A percentile compares a stretch with the other conserved stretches of the same genome.
Conservation (phyloP, 2,329 filamentous ascomycete species). For the Alternaria panax region DNA sequence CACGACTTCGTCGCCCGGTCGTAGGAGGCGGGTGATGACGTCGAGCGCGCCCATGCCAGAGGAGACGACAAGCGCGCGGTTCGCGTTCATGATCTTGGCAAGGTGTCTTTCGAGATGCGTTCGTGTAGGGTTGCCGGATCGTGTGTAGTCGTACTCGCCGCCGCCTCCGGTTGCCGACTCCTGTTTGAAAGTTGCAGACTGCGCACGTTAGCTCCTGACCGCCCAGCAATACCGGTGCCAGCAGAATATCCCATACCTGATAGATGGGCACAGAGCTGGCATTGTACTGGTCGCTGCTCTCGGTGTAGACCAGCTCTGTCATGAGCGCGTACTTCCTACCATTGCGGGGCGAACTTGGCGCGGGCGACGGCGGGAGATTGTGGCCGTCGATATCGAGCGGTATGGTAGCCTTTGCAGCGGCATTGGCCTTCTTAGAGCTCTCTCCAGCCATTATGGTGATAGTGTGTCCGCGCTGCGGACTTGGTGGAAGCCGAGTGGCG, state of each 20-base stretch:
- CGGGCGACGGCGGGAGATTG: constrained; percentile 69
- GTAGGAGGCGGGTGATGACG: constrained; percentile 89
- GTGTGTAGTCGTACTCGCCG: constrained; percentile 95
- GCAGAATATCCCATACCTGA: constrained; percentile 64
- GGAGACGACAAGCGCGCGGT: constrained; percentile 87
- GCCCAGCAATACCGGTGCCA: too few species aligned
- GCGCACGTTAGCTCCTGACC: constrained; percentile 24
- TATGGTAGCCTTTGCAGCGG: constrained; percentile 52
- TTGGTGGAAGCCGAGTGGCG: constrained; percentile 17
- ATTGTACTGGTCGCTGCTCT: constrained; percentile 96
- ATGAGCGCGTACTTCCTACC: constrained; percentile 91
- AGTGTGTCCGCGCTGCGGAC: constrained; percentile 22
- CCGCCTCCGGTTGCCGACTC: constrained; percentile 77
- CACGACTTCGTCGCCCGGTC: constrained; percentile 94
- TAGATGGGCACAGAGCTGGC: constrained; percentile 97
- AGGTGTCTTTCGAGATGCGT: constrained; percentile 96
- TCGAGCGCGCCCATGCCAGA: constrained; percentile 98
- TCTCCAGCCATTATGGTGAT: constrained; percentile 40
- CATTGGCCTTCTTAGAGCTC: constrained; percentile 47
- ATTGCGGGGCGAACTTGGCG: constrained; percentile 86
- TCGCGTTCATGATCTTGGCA: constrained; percentile 98
- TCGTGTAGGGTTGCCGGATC: constrained; percentile 94
- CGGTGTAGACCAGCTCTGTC: constrained; percentile 95
- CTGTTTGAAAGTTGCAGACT: constrained; percentile 98
- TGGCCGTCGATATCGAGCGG: constrained; percentile 50